Base-by-base conservation (phyloP, 495 filamentous ascomycete species). In the Oidiodendron maius region DNA sequence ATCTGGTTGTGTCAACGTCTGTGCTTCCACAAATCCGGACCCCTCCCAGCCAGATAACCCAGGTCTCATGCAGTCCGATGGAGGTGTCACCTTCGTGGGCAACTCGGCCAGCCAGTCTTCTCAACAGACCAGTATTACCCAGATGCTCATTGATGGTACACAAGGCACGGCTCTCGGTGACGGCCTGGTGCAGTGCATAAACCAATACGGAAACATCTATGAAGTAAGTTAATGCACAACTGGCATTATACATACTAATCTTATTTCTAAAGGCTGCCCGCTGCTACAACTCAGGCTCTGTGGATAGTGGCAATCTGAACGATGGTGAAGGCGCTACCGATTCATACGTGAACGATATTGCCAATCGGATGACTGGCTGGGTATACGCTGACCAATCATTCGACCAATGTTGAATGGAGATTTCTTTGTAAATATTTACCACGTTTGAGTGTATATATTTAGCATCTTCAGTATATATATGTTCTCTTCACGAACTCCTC, bases 311-410 rank as follows among this genome's bases (percentile, higher is more conserved):
- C 3, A 44, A 70, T 46, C 46, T 69, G 18, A 55, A 48, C 11
- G 50, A 65, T 15, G 57, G 48, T 15, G 18, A 48, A 22, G 53
- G 53, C 17, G 64, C 67, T 8, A 64, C 64, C 17, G 38, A 49
- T 37, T 57, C 55, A 32, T 69, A 69, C 28, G 67, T 65, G 22
- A 53, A 48, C 16, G 65, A 69, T 39, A 51, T 68, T 28, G 65
- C 65, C n/a, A 69, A 69, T 50, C 55, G 67, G 9, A 34, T 69
- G 39, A 62, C 50, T 13, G 65, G 65, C 12, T 68, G 64, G 66
- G 32, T 48, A 9, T 17, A 8, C 18, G 30, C 45, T 26, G 2
- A 13, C n/a, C n/a, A n/a, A n/a, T n/a, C n/a, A n/a, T n/a, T n/a
- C n/a, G n/a, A n/a, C n/a, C n/a, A n/a, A n/a, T n/a, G n/a, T n/a